These are phyloP conservation scores for Coniochaeta pulveracea DNA, from an alignment of 2,329 filamentous ascomycete species.

Conservation along the genomic window DNA sequence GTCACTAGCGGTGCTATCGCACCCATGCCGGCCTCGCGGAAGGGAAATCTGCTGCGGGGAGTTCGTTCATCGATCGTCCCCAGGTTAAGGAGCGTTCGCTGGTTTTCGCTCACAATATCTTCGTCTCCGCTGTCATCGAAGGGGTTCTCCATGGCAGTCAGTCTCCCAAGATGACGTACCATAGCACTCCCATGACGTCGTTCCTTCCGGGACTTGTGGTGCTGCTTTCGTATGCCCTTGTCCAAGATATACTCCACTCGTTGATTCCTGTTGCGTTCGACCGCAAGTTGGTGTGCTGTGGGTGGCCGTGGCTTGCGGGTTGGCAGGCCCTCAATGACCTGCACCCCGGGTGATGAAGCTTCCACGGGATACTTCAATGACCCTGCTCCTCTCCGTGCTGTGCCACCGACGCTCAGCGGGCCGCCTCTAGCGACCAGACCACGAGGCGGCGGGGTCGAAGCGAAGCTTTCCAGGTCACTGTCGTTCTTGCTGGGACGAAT, in stretches of 20 bases:
- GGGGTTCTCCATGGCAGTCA: constrained; percentile 35
- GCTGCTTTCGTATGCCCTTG: constrained; percentile 56
- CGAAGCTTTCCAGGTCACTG: constrained; percentile 39
- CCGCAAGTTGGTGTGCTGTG: constrained; percentile 71
- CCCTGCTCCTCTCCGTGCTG: constrained; percentile 29
- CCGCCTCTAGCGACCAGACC: constrained; percentile 18
- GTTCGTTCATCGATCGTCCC: constrained; percentile 6
- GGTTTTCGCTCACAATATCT: constrained; percentile 23
- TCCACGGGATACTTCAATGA: constrained; percentile 50
- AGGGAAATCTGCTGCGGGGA: constrained; percentile 20
- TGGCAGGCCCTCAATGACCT: constrained; percentile 41
- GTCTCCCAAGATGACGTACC: constrained; percentile 53
- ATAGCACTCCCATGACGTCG: constrained; percentile 57
- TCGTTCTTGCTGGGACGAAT: constrained; percentile 53
- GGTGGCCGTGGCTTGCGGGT: constrained; percentile 59
- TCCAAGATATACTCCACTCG: constrained; percentile 76
- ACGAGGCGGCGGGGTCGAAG: constrained; percentile 39
- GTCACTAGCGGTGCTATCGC: constrained; percentile 50
- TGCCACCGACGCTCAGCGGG: constrained; percentile 16
- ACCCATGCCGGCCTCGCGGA: constrained; percentile 47
- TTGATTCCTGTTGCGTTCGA: constrained; percentile 66
- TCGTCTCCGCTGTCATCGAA: constrained; percentile 56
- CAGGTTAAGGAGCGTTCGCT: constrained; percentile 10
- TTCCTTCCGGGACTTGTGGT: constrained; percentile 49
- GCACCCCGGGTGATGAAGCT: constrained; percentile 46